Conservation (phyloP, 2,329 filamentous ascomycete species). For the Pyricularia sp. region DNA sequence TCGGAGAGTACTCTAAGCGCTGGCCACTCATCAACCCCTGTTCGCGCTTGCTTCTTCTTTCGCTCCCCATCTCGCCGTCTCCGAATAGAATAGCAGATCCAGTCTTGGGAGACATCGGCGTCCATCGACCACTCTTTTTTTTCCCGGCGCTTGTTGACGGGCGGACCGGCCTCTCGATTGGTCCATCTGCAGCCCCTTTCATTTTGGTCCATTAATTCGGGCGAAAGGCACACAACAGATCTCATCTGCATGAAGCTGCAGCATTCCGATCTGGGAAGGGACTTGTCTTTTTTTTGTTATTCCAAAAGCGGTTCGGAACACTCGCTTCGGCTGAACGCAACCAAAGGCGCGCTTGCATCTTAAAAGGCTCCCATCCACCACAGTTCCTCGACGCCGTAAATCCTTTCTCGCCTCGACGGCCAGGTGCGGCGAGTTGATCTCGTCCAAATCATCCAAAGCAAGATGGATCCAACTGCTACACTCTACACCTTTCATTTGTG, state of each 20-base stretch:
- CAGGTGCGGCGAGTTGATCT: conserved; percentile 15
- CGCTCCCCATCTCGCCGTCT: background rate
- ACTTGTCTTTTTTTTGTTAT: background rate
- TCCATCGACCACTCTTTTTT: background rate
- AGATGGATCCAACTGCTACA: conserved; percentile 53
- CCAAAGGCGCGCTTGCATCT: background rate
- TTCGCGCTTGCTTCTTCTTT: background rate
- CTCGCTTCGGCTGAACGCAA: background rate
- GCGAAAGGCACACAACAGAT: conserved; percentile 1
- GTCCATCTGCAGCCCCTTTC: background rate
- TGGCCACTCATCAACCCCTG: background rate
- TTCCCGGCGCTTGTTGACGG: background rate
- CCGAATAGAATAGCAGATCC: background rate
- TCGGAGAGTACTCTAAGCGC: background rate
- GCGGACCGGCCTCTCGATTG: background rate
- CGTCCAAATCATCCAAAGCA: conserved; percentile 9
- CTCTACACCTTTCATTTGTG: conserved; percentile 62
- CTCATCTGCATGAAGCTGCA: background rate
- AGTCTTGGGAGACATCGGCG: background rate
- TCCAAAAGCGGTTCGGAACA: background rate
- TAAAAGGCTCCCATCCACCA: background rate
- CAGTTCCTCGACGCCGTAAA: background rate
- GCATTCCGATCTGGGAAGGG: background rate
- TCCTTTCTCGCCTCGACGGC: background rate
- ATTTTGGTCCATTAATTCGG: conserved; percentile 8